A percentile compares a stretch with the other conserved stretches of the same genome.
phyloP scores from a whole-genome alignment of 108 stramenopile species.

The Cyclotella cryptica region DNA sequence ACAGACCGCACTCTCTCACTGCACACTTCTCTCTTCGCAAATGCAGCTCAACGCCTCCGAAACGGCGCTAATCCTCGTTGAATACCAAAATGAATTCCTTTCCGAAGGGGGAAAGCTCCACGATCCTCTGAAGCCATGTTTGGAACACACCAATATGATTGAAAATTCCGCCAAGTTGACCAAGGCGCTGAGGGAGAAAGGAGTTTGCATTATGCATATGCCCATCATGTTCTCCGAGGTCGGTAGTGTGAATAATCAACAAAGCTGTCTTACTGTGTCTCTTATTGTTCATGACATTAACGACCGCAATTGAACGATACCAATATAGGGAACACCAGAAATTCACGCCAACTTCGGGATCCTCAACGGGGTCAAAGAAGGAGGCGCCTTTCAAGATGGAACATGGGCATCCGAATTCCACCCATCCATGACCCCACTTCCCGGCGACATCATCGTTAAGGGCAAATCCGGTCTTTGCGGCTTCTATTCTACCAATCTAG shows the following conservation, averaged over 20 bases:
- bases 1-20: not conserved
- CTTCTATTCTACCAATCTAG: conserved; percentile 79
- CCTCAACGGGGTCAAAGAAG: conserved; percentile 71
- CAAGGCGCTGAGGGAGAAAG: conserved; percentile 56
- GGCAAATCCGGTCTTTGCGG: conserved; percentile 80
- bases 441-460: conserved; percentile 58
- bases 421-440: conserved; percentile 59
- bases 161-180: conserved; percentile 60
- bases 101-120: conserved; percentile 77
- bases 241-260: not conserved
- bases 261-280: not conserved
- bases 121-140: conserved; percentile 66
- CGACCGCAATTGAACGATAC: no score
- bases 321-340: conserved; percentile 29
- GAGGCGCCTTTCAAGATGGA: conserved; percentile 59
- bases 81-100: conserved; percentile 87
- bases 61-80: conserved; percentile 80
- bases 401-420: conserved; percentile 69
- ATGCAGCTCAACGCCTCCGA: conserved; percentile 55
- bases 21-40: not conserved
- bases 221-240: conserved; percentile 69
- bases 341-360: conserved; percentile 68
- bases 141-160: conserved; percentile 64
- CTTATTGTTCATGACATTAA: no score
- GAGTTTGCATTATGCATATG: conserved; percentile 68